phyloP scores from a whole-genome alignment of 495 filamentous ascomycete genomes.

The Sporormia fimetaria region DNA sequence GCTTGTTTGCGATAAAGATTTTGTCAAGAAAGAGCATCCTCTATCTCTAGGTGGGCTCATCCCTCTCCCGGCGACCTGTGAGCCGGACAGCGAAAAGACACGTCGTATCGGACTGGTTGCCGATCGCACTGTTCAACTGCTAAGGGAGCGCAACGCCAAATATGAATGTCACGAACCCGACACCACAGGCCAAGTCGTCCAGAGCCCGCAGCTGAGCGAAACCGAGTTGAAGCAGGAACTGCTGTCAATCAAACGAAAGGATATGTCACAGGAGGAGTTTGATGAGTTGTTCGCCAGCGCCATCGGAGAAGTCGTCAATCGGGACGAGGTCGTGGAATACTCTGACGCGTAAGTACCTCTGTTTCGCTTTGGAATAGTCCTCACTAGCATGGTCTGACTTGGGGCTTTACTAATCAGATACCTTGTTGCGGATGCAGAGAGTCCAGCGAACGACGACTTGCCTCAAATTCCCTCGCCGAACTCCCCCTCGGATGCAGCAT shows the following conservation, averaged over 20 bases:
- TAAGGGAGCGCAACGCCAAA: constrained; percentile 74
- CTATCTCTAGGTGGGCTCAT: constrained; percentile 68
- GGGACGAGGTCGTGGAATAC: constrained; percentile 68
- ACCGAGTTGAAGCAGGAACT: constrained; percentile 66
- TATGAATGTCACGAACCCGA: constrained; percentile 80
- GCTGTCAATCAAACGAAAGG: constrained; percentile 57
- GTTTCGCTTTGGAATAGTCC: constrained; percentile 1
- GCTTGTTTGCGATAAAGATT: constrained; percentile 74
- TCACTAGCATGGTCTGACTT: constrained; percentile 15
- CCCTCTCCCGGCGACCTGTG: constrained; percentile 84
- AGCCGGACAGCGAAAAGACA: constrained; percentile 86
- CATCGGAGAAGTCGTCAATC: constrained; percentile 67
- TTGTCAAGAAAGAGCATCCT: constrained; percentile 73
- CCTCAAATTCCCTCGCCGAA: constrained; percentile 70
- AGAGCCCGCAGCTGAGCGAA: constrained; percentile 57
- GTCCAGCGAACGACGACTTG: constrained; percentile 44
- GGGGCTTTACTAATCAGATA: constrained; percentile 28
- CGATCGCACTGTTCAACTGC: constrained; percentile 74
- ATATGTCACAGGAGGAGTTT: constrained; percentile 77
- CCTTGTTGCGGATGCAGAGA: constrained; percentile 53
- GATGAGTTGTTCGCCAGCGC: constrained; percentile 84
- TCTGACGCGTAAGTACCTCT: constrained; percentile 61
- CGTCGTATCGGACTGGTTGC: constrained; percentile 77
- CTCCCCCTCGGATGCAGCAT: constrained; percentile 79
- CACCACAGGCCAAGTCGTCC: constrained; percentile 44